Conservation (phyloP, 352 stramenopile genomes). For the Plasmopara halstedii region DNA sequence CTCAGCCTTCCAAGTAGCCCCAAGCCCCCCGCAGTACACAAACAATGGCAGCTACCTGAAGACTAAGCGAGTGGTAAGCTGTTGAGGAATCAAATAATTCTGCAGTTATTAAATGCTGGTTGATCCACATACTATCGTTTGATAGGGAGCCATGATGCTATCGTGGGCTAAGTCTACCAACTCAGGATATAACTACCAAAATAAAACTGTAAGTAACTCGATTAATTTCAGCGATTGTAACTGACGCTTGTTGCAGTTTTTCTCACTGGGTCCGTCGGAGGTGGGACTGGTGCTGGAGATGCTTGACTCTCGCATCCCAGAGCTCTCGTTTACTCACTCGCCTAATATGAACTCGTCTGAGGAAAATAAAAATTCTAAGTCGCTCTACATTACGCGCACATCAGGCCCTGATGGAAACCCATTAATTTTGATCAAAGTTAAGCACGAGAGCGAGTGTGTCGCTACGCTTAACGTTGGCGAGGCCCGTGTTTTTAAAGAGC, state of each 20-base stretch:
- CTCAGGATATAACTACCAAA: conserved; percentile 71
- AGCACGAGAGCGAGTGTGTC: conserved; percentile 40
- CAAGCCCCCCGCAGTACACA: conserved; percentile 57
- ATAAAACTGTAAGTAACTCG: conserved; percentile 52
- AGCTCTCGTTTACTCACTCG: conserved; percentile 67
- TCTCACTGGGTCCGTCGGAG: conserved; percentile 70
- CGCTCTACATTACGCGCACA: conserved; percentile 41
- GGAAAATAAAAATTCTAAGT: conserved; percentile 42
- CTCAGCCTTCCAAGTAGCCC: conserved; percentile 67
- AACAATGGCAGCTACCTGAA: conserved; percentile 67
- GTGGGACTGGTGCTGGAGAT: conserved; percentile 71
- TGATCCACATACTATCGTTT: conserved; percentile 4
- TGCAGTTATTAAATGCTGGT: background rate
- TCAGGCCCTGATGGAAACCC: conserved; percentile 40
- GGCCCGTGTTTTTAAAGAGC: conserved; percentile 55
- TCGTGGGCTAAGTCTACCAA: conserved; percentile 71
- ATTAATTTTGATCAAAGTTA: conserved; percentile 45
- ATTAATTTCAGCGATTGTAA: background rate
- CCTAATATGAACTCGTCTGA: conserved; percentile 68
- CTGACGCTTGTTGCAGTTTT: conserved; percentile 47
- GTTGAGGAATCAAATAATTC: background rate
- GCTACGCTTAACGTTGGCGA: conserved; percentile 66
- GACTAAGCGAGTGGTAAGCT: conserved; percentile 62
- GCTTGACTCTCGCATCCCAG: conserved; percentile 51
- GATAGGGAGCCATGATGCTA: conserved; percentile 72